These are phyloP conservation scores for Pleurotus tuber-regium DNA, from an alignment of 768 basidiomycete species.

Conservation along the genomic window DNA sequence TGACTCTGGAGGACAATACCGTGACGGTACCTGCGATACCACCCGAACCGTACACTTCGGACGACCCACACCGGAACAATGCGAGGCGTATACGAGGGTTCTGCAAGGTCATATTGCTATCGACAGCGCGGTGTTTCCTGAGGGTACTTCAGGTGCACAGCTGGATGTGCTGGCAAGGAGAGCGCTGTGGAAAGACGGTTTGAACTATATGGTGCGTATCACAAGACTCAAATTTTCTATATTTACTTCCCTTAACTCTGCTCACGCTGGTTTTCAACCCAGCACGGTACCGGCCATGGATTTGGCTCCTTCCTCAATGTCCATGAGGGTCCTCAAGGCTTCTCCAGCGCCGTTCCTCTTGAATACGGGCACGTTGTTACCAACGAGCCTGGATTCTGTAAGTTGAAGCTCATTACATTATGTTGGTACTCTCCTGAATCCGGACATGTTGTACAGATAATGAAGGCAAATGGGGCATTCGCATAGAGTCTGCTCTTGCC, in stretches of 20 bases:
- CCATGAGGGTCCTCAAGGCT: constrained; percentile 82
- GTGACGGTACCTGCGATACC: constrained; percentile 88
- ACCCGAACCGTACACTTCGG: constrained; percentile 86
- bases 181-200: constrained; percentile 82
- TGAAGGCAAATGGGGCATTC: constrained; percentile 82
- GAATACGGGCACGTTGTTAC: constrained; percentile 88
- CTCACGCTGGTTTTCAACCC: constrained; percentile 16
- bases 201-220: constrained; percentile 69
- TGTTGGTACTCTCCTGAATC: no score
- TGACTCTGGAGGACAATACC: constrained; percentile 89
- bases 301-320: constrained; percentile 85
- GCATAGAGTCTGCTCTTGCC: constrained; percentile 84
- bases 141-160: constrained; percentile 80
- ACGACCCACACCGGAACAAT: constrained; percentile 79
- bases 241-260: constrained; percentile 7
- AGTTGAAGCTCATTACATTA: no score
- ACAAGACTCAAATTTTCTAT: no score
- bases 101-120: constrained; percentile 97
- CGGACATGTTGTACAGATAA: constrained; percentile 62
- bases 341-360: constrained; percentile 67
- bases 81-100: constrained; percentile 91
- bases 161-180: constrained; percentile 89
- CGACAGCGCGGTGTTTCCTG: constrained; percentile 86
- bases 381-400: constrained; percentile 93
- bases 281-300: constrained; percentile 93